Conservation (phyloP, 2,329 filamentous ascomycete genomes). For the Aspergillus ustus region DNA sequence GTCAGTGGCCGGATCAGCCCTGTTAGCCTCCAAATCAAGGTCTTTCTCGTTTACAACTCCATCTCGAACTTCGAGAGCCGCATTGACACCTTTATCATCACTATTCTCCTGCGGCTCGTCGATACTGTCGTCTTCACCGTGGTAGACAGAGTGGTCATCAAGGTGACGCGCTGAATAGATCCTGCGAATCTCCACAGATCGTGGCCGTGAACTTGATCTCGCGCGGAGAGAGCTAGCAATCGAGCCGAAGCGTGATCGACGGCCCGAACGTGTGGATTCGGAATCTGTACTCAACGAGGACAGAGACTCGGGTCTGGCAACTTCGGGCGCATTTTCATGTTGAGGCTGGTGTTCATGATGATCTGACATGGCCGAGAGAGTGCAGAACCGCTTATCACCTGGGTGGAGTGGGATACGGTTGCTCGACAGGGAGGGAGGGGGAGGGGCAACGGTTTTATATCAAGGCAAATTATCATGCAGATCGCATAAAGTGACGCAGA, state of each 20-base stretch:
- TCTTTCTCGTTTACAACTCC: constrained; percentile 35
- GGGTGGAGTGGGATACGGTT: not conserved
- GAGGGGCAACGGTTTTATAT: constrained; percentile 3
- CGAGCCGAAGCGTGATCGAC: constrained; percentile 8
- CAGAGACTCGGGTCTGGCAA: constrained; percentile 20
- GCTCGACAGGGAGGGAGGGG: not conserved
- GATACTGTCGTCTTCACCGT: constrained; percentile 27
- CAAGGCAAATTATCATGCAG: not conserved
- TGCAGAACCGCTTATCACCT: not conserved
- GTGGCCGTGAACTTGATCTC: constrained; percentile 24
- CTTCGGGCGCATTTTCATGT: constrained; percentile 1
- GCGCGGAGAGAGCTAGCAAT: constrained; percentile 6
- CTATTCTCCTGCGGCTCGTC: not conserved
- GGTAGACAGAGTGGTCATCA: constrained; percentile 40
- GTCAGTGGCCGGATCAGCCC: constrained; percentile 13
- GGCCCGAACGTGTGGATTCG: constrained; percentile 14
- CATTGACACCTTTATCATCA: constrained; percentile 20
- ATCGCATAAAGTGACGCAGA: not conserved
- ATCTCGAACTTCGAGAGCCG: constrained; percentile 28
- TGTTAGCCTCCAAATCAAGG: constrained; percentile 31
- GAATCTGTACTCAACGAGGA: constrained; percentile 25
- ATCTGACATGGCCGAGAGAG: constrained; percentile 17
- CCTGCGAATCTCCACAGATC: constrained; percentile 25
- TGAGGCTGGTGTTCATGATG: constrained; percentile 2
- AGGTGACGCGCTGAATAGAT: constrained; percentile 38